These are phyloP conservation scores for Phellinidium pouzarii DNA, from an alignment of 1,284 basidiomycete genomes.

Conservation along the genomic window DNA sequence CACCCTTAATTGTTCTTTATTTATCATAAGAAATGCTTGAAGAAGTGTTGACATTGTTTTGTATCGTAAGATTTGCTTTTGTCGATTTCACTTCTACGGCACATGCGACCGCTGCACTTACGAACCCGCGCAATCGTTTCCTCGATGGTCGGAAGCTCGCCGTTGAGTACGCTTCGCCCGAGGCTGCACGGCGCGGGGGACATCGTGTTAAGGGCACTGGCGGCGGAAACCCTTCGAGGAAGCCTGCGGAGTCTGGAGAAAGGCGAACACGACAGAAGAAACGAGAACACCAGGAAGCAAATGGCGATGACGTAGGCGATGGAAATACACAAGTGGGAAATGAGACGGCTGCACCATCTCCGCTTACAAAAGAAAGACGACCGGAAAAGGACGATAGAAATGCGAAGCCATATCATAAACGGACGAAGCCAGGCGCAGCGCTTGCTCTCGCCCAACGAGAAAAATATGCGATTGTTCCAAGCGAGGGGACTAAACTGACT, in stretches of 20 bases:
- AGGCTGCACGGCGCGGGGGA: constrained; percentile 71
- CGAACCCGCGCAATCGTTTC: constrained; percentile 79
- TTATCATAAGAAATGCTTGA: not conserved
- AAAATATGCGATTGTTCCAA: constrained; percentile 76
- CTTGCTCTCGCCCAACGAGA: constrained; percentile 85
- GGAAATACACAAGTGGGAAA: constrained; percentile 2
- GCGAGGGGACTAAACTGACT: constrained; percentile 76
- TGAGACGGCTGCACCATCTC: constrained; percentile 3
- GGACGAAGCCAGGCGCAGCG: constrained; percentile 85
- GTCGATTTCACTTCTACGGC: constrained; percentile 82
- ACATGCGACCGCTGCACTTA: constrained; percentile 76
- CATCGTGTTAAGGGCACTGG: constrained; percentile 31
- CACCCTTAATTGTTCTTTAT: not conserved
- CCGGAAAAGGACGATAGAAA: constrained; percentile 24
- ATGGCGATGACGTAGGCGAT: not conserved
- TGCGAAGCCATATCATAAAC: constrained; percentile 29
- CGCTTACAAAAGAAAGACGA: constrained; percentile 16
- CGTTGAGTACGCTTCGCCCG: constrained; percentile 83
- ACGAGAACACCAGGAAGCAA: constrained; percentile 17
- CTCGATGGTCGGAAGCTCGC: constrained; percentile 81
- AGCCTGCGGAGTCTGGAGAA: constrained; percentile 20
- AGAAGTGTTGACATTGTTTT: constrained; percentile 1
- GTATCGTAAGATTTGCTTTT: constrained; percentile 76
- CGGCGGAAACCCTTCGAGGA: constrained; percentile 2
- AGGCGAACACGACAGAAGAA: constrained; percentile 28